These are phyloP conservation scores for Colletotrichum scovillei DNA, from an alignment of 2,329 filamentous ascomycete species.

Conservation along the genomic window DNA sequence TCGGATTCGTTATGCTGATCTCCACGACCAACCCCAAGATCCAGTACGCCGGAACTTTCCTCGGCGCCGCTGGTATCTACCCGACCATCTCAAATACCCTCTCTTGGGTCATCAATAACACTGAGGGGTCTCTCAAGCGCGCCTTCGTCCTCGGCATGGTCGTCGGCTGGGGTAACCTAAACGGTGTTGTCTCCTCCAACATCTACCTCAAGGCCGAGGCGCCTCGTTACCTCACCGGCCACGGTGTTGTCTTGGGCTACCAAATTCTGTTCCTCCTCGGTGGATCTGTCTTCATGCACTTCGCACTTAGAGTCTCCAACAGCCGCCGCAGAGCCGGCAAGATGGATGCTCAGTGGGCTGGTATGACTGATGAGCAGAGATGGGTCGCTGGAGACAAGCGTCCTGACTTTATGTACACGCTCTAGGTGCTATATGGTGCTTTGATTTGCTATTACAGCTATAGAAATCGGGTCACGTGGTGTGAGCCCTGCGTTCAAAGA, in stretches of 20 bases:
- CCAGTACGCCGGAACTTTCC: slow-evolving; percentile 76
- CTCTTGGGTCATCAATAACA: slow-evolving; percentile 77
- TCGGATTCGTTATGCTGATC: slow-evolving; percentile 75
- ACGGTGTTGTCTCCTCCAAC: slow-evolving; percentile 75
- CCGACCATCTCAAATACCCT: slow-evolving; percentile 78
- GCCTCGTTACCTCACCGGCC: slow-evolving; percentile 58
- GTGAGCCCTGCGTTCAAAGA: too few relatives aligned
- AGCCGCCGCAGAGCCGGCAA: slow-evolving; percentile 64
- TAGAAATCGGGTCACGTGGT: background rate
- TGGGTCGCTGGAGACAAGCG: slow-evolving; percentile 67
- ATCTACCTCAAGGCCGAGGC: slow-evolving; percentile 62
- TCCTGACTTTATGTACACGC: slow-evolving; percentile 48
- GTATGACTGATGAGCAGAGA: slow-evolving; percentile 65
- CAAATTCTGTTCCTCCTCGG: slow-evolving; percentile 71
- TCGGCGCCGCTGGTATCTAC: slow-evolving; percentile 78
- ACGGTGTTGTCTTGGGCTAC: slow-evolving; percentile 73
- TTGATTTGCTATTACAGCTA: background rate
- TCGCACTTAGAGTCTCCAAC: slow-evolving; percentile 70
- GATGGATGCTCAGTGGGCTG: slow-evolving; percentile 66
- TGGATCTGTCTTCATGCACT: slow-evolving; percentile 71
- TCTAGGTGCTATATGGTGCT: slow-evolving; percentile 33
- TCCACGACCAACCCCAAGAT: slow-evolving; percentile 62
- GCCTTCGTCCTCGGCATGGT: slow-evolving; percentile 78
- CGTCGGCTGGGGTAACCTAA: slow-evolving; percentile 83
- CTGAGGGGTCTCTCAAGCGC: slow-evolving; percentile 70